Evolutionary conservation across 2,329 filamentous ascomycete species (phyloP), one percentile per base, ranked within the genome.

Genomic region (Orbilia brochopaga): DNA sequence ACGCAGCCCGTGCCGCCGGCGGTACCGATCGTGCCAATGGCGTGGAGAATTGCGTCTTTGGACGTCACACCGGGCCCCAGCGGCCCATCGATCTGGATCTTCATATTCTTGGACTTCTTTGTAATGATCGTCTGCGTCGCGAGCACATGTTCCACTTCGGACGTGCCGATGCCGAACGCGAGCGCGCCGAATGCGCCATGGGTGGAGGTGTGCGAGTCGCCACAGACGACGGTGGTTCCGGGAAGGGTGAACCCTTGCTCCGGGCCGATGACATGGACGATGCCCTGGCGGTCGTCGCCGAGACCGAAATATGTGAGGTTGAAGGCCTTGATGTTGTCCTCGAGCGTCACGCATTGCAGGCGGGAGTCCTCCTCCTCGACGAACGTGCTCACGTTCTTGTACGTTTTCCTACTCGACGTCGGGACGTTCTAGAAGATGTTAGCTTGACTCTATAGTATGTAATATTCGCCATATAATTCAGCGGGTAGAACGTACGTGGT

Each of bases 241-340:
- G 94, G 94, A 40, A 97, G 88, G 64, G 94, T 99, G 84, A 99
- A 99, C 76, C 94, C 94, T 81, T 99, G 94, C 83, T 99, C 94
- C 44, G 94, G 94, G 37, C 94, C 94, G 77, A 99, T 97, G 78
- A 99, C 91, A 82, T 99, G 94, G 67, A 97, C 94, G 77, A 99
- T 99, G 75, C 94, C 94, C 82, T 99, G 94, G 75, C 94, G 88
- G 85, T 94, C 95, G 82, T 97, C 93, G 76, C 89, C 90, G 74
- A 99, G 88, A 73, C 94, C 94, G 79, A 99, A 99, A 82, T 97
- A 97, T 80, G 92, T 97, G 78, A 99, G 85, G 78, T 91, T 92
- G 79, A 97, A 97, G 75, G 93, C 90, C 82, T 93, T 94, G 77
- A 99, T 93, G 78, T 99, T 99, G 77, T 97, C 89, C 83, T 99